phyloP scores from a whole-genome alignment of 2,329 filamentous ascomycete species.

The Fusarium sterilihyphosum region DNA sequence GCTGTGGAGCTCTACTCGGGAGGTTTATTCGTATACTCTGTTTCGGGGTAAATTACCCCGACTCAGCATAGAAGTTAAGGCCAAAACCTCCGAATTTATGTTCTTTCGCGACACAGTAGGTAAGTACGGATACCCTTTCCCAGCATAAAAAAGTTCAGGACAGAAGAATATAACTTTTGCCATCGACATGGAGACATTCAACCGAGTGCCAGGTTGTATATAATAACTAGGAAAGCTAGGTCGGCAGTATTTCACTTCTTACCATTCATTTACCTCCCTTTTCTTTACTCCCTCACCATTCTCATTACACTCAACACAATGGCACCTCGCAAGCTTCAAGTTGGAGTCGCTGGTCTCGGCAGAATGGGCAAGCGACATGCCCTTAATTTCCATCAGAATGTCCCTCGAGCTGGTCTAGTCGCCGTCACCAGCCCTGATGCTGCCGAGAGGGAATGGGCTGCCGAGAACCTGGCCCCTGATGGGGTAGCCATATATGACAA shows the following conservation, averaged over 20 bases:
- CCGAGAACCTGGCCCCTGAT: slow-evolving; percentile 53
- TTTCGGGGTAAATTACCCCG: neutral
- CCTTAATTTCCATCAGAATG: slow-evolving; percentile 56
- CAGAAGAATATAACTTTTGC: neutral
- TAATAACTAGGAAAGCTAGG: neutral
- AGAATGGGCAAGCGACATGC: slow-evolving; percentile 64
- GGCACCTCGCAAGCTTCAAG: slow-evolving; percentile 47
- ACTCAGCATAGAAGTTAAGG: accelerated
- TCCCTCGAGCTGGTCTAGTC: slow-evolving; percentile 59
- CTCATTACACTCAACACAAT: neutral
- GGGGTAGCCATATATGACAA: slow-evolving; percentile 56
- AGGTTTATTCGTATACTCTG: accelerated
- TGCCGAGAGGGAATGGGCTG: slow-evolving; percentile 57
- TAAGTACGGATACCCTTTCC: neutral
- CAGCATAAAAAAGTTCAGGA: accelerated
- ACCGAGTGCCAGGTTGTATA: neutral
- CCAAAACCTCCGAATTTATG: neutral
- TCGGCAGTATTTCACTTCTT: neutral
- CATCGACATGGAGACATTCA: neutral
- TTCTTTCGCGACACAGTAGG: neutral
- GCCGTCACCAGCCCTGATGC: slow-evolving; percentile 59
- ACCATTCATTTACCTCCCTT: neutral
- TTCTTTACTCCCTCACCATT: neutral
- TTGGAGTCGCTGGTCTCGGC: slow-evolving; percentile 60
- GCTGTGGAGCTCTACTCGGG: neutral